Percentiles rank a stretch among this genome's conserved stretches.
These are phyloP conservation scores for Iberis pinnata DNA, from an alignment of 345 rosid genomes.

Conservation along the genomic window DNA sequence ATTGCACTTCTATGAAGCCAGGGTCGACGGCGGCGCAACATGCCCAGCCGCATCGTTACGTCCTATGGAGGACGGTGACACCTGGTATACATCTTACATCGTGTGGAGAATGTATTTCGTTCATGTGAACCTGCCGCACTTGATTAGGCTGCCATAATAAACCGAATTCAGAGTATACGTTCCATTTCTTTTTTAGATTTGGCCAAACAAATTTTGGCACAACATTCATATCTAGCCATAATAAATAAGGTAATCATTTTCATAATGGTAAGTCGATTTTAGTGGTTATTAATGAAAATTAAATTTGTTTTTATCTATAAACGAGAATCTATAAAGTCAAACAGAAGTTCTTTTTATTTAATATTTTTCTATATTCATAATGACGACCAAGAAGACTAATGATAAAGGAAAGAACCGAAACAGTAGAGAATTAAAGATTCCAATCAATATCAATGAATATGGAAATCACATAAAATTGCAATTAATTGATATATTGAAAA, in stretches of 20 bases:
- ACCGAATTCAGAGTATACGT: conserved; percentile 8
- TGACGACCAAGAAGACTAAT: neutral
- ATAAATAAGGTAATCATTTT: neutral
- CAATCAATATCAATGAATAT: conserved; percentile 10
- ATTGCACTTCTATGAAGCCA: too few relatives aligned
- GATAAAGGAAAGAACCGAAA: neutral
- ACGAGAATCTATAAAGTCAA: conserved; percentile 5
- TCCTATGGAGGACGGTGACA: too few relatives aligned
- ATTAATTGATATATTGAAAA: neutral
- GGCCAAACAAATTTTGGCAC: neutral
- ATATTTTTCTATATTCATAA: neutral
- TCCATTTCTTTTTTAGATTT: neutral
- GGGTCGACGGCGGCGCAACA: too few relatives aligned
- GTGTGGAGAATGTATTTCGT: too few relatives aligned
- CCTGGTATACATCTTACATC: too few relatives aligned
- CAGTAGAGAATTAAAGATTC: conserved; percentile 14
- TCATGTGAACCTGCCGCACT: conserved; percentile 4
- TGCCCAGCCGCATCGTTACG: too few relatives aligned
- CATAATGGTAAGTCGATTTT: neutral
- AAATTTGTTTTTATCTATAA: neutral
- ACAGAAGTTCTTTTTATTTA: neutral
- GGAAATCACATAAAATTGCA: conserved; percentile 11
- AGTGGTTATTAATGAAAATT: neutral
- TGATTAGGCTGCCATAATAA: conserved; percentile 15
- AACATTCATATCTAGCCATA: neutral